Conservation (phyloP, 306 rosid genomes). For the Vicia villosa region DNA sequence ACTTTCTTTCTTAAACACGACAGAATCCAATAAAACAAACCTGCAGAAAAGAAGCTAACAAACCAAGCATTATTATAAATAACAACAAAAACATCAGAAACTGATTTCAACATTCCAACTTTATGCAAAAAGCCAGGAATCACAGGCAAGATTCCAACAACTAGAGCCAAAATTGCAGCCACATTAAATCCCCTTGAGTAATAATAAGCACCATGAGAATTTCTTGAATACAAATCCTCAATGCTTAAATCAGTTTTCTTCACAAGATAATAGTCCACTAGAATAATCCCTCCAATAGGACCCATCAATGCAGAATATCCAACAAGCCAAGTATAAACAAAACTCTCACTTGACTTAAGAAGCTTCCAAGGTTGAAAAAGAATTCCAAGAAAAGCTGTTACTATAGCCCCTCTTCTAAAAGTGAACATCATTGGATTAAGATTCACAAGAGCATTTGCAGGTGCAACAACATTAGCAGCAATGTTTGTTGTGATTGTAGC, state of each 20-base stretch:
- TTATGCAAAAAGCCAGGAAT: constrained; percentile 85
- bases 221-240: constrained; percentile 64
- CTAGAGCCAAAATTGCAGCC: constrained; percentile 66
- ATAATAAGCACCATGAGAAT: constrained; percentile 62
- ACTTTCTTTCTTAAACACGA: constrained; percentile 48
- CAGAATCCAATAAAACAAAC: constrained; percentile 62
- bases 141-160: constrained; percentile 72
- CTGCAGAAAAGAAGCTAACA: constrained; percentile 76
- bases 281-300: constrained; percentile 78
- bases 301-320: constrained; percentile 91
- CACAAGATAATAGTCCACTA: constrained; percentile 75
- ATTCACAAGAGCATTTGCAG: constrained; percentile 91
- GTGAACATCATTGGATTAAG: constrained; percentile 68
- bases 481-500: constrained; percentile 85
- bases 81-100: constrained; percentile 50
- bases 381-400: constrained; percentile 80
- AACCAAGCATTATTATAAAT: constrained; percentile 94
- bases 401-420: constrained; percentile 68
- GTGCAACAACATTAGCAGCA: constrained; percentile 95
- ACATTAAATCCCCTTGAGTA: constrained; percentile 72
- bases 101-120: constrained; percentile 50
- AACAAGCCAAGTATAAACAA: constrained; percentile 86
- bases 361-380: constrained; percentile 95
- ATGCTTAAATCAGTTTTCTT: constrained; percentile 43
- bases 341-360: constrained; percentile 85